Evolutionary conservation across 2,329 filamentous ascomycete species (phyloP).

Genomic region (Apiospora koreana): DNA sequence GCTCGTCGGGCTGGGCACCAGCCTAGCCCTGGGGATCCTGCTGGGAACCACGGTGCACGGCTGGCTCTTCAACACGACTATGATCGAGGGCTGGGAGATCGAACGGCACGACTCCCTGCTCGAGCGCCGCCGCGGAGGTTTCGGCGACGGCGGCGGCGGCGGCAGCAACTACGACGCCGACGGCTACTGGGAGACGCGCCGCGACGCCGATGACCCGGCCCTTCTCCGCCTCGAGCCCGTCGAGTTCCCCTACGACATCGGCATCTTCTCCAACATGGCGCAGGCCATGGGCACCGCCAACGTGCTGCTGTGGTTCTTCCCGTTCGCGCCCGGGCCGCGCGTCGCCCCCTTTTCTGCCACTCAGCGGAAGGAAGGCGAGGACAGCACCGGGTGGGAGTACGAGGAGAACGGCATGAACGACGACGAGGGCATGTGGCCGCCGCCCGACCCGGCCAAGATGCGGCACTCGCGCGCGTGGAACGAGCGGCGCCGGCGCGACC

Average conservation of each 20-base stretch:
- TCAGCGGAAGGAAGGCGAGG: not conserved
- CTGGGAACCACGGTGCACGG: constrained; percentile 62
- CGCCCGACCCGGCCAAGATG: constrained; percentile 62
- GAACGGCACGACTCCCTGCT: constrained; percentile 63
- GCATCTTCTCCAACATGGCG: constrained; percentile 71
- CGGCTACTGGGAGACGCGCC: constrained; percentile 37
- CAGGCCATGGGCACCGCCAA: constrained; percentile 75
- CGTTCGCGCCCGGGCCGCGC: constrained; percentile 56
- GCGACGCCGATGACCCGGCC: constrained; percentile 31
- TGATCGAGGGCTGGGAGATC: constrained; percentile 79
- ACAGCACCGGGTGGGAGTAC: constrained; percentile 59
- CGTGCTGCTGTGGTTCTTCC: constrained; percentile 67
- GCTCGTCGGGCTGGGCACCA: constrained; percentile 58
- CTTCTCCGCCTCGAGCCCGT: constrained; percentile 59
- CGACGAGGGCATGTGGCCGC: constrained; percentile 61
- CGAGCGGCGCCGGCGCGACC: constrained; percentile 35
- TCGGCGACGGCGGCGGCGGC: constrained; percentile 32
- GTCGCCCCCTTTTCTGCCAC: constrained; percentile 35
- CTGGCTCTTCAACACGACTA: constrained; percentile 71
- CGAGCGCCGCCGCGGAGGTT: constrained; percentile 43
- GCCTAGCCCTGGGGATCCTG: constrained; percentile 65
- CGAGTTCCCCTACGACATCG: constrained; percentile 82
- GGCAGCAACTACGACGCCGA: constrained; percentile 34
- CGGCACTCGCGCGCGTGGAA: constrained; percentile 40
- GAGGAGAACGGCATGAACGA: constrained; percentile 79